Conservation (phyloP, 164 flowering plant genomes). For the Akebia trifoliata region DNA sequence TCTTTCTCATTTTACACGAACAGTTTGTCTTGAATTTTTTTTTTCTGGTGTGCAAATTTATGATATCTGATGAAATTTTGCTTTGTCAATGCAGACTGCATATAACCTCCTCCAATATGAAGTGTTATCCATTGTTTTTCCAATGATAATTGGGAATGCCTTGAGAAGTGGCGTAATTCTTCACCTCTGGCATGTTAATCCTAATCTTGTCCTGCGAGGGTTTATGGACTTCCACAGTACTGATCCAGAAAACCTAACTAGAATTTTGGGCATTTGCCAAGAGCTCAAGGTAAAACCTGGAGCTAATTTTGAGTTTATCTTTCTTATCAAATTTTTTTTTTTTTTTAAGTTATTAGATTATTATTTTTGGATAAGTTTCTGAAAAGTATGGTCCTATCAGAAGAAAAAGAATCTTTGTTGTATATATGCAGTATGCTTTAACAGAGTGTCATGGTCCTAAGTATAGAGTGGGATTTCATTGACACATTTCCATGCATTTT, state of each 20-base stretch:
- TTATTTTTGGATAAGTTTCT: too few relatives aligned
- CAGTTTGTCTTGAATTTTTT: too few relatives aligned
- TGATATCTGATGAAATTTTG: conserved; percentile 6
- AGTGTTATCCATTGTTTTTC: conserved; percentile 57
- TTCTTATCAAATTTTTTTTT: too few relatives aligned
- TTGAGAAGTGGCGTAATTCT: conserved; percentile 40
- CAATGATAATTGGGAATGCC: conserved; percentile 41
- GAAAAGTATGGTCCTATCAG: too few relatives aligned
- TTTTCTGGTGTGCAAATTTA: background rate
- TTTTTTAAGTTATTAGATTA: too few relatives aligned
- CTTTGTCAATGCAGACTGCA: conserved; percentile 55
- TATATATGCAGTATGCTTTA: too few relatives aligned
- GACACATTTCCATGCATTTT: too few relatives aligned
- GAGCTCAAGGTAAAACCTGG: conserved; percentile 63
- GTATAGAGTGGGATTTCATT: too few relatives aligned
- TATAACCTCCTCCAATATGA: conserved; percentile 80
- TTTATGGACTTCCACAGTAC: conserved; percentile 37
- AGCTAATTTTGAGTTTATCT: too few relatives aligned
- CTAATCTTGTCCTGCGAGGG: conserved; percentile 58
- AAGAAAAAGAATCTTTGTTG: too few relatives aligned
- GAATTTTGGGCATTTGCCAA: conserved; percentile 60
- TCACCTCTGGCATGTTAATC: conserved; percentile 70
- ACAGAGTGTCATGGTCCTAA: too few relatives aligned
- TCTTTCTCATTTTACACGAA: too few relatives aligned
- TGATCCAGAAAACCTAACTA: conserved; percentile 44